Conservation (phyloP, 73 alveolate species). For the Stentor coeruleus region DNA sequence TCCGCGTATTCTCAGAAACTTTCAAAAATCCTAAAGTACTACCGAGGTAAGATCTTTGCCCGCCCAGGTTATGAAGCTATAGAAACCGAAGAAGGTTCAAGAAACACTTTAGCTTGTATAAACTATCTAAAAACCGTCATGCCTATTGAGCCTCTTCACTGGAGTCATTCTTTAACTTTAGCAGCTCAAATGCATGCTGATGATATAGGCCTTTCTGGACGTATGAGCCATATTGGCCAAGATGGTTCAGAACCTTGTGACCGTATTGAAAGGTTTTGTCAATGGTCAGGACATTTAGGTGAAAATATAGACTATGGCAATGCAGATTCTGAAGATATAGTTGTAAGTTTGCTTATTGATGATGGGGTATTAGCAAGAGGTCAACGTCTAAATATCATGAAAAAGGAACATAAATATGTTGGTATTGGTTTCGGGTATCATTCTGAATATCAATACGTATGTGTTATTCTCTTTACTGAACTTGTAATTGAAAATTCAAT, state of each 20-base stretch:
- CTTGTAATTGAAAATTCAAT: not conserved
- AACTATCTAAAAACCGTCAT: constrained; percentile 49
- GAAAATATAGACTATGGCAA: constrained; percentile 57
- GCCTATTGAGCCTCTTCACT: constrained; percentile 41
- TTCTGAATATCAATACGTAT: constrained; percentile 27
- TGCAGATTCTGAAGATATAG: constrained; percentile 44
- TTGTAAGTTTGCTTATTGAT: constrained; percentile 40
- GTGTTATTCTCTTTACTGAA: constrained; percentile 42
- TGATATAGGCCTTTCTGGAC: constrained; percentile 78
- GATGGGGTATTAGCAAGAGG: constrained; percentile 86
- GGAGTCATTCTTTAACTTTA: constrained; percentile 42
- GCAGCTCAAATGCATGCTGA: constrained; percentile 70
- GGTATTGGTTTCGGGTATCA: constrained; percentile 47
- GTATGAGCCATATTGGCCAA: constrained; percentile 67
- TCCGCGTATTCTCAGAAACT: not conserved
- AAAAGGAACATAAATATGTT: constrained; percentile 38
- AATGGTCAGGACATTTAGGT: constrained; percentile 50
- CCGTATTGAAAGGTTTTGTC: constrained; percentile 53
- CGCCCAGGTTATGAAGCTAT: constrained; percentile 42
- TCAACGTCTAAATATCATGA: constrained; percentile 56
- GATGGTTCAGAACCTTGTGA: constrained; percentile 56
- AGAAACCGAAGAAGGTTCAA: constrained; percentile 44
- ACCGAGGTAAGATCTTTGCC: constrained; percentile 34
- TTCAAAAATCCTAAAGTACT: not conserved
- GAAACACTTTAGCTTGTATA: constrained; percentile 37